Evolutionary conservation across 345 rosid genomes (phyloP), one percentile per base, ranked within the genome.

Genomic region (Geranium brycei): DNA sequence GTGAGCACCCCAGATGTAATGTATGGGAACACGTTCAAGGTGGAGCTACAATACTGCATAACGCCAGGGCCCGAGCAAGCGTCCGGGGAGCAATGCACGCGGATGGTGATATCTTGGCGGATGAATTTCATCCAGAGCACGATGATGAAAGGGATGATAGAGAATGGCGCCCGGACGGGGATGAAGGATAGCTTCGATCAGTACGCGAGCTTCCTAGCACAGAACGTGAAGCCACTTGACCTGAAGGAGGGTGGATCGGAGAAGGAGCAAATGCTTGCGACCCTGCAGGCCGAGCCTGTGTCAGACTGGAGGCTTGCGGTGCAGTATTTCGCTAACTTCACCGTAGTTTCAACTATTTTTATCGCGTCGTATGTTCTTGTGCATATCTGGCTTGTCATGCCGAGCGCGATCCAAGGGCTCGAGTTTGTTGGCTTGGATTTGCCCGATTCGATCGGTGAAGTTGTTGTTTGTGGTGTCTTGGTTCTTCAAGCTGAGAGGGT

Each of bases 111-210:
- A 66, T 93, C 99, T 0, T 93, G 97, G 98, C 72, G 95, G 40
- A 75, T 82, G 78, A 92, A 89, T 75, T 92, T 89, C 72, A 66
- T 87, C 67, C 98, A 92, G 80, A 86, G 88, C 76, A 83, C 95
- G 32, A 89, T 87, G 91, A 89, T 92, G 91, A 87, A 74, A 81
- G 77, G 97, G 40, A 87, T 92, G 95, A 92, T 89, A 72, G 97
- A 92, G 73, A 87, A 82, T 69, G 98, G 97, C 58, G 91, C 95
- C 47, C 79, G 93, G 17, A 82, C 76, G 70, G 98, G 95, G 73
- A 60, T 92, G 53, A 92, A 77, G 80, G 96, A 92, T 18, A 89
- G 83, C 67, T 89, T 76, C 57, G 98, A 84, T 70, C 87, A 76
- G 67, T 87, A 75, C 75, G 79, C 81, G 7, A 69, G 76, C 72